Conservation (phyloP, 2,329 filamentous ascomycete genomes). For the Alternaria sp. region DNA sequence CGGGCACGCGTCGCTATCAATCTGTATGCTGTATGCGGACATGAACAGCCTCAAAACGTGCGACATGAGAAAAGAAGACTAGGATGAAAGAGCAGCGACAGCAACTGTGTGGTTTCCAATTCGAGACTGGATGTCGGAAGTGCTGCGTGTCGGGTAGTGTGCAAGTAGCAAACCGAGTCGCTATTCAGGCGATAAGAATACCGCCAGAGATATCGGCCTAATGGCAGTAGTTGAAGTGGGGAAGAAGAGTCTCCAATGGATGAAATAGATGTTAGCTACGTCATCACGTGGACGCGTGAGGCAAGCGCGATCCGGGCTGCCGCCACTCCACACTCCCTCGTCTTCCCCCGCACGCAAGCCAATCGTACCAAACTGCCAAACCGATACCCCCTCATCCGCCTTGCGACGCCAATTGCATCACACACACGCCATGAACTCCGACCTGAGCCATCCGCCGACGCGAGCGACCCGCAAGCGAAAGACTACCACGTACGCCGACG, state of each 20-base stretch:
- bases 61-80: not conserved
- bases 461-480: slow-evolving; percentile 33
- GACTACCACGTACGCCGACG: slow-evolving; percentile 12
- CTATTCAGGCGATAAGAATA: not conserved
- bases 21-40: not conserved
- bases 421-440: not conserved
- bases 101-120: not conserved
- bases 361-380: not conserved
- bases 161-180: not conserved
- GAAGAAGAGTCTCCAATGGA: not conserved
- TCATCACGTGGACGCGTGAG: slow-evolving; percentile 18
- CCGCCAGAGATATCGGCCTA: not conserved
- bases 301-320: slow-evolving; percentile 3
- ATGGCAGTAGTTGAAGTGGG: not conserved
- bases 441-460: not conserved
- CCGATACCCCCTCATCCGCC: not conserved
- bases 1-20: not conserved
- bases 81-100: not conserved
- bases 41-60: not conserved
- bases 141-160: not conserved
- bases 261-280: not conserved
- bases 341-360: not conserved
- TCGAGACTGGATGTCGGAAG: not conserved
- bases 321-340: not conserved
- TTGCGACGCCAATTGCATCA: not conserved